Base-by-base conservation (phyloP, 306 rosid species). In the Casuarina equisetifolia region DNA sequence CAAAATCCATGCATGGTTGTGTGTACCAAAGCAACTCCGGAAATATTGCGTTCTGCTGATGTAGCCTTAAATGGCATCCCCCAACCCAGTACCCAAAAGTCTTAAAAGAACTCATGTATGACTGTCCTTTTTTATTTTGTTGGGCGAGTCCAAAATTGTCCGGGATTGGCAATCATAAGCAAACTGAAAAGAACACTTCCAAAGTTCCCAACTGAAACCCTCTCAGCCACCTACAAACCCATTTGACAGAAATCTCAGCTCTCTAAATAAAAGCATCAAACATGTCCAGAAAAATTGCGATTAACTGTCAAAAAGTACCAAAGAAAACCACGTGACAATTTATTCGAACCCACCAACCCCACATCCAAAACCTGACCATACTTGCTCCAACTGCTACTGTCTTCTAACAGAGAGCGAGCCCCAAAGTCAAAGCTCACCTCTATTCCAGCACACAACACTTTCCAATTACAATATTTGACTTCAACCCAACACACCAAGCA, bases 401-500 rank as follows among this genome's bases (percentile, higher is more conserved):
- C 40, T 43, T 46, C 73, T 7, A 32, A 11, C 32, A 3, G 74
- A 50, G 40, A 39, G 46, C 38, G 53, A 76, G 50, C 11, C 57
- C 48, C 43, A 68, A 79, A 85, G 80, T 76, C 76, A 73, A 71
- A 25, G 52, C 73, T 72, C 75, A 48, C 45, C 17, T 38, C 39
- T 43, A 69, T 45, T 19, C 13, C 9, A 9, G 35, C 69, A 46
- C 64, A 62, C 6, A 48, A 64, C 16, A 11, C 32, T 57, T 45
- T 48, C 8, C 57, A 70, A 48, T 1, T 8, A 38, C 68, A 70
- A 79, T 32, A 39, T 46, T 48, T 76, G 69, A 83, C 83, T 43
- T 39, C 11, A 58, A 58, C 25, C 25, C 9, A 9, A 48, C 13
- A 48, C 51, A 9, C 51, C 36, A 17, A 19, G 25, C 35, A 48